These are phyloP conservation scores for Tricholoma matsutake DNA, from an alignment of 768 basidiomycete genomes.

Conservation along the genomic window DNA sequence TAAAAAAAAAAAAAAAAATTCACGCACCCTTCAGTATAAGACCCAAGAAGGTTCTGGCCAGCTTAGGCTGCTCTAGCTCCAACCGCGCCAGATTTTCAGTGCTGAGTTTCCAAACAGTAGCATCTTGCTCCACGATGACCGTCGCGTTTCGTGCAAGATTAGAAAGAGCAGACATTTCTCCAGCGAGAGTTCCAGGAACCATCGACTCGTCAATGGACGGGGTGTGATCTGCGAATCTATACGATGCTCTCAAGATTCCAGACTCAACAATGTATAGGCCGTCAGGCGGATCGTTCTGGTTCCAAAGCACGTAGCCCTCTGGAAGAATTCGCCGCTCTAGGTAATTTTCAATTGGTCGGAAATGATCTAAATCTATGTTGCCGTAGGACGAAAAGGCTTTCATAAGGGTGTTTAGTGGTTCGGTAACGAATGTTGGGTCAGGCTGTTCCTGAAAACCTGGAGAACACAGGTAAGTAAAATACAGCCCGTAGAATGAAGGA, in stretches of 20 bases:
- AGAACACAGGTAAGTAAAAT: neutral
- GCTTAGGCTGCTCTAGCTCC: constrained; percentile 62
- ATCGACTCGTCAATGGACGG: constrained; percentile 81
- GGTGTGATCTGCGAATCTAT: constrained; percentile 69
- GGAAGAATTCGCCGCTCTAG: constrained; percentile 61
- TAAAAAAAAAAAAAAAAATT: neutral
- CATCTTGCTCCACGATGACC: constrained; percentile 75
- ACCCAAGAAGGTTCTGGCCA: constrained; percentile 63
- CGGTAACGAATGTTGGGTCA: constrained; percentile 35
- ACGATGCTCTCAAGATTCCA: constrained; percentile 81
- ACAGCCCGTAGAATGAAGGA: neutral
- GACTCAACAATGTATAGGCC: constrained; percentile 88
- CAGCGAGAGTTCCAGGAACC: constrained; percentile 91
- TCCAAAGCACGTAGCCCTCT: constrained; percentile 68
- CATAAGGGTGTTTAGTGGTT: constrained; percentile 72
- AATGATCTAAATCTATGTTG: constrained; percentile 50
- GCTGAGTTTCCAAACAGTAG: constrained; percentile 80
- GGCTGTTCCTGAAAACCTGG: constrained; percentile 24
- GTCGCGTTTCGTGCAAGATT: constrained; percentile 80
- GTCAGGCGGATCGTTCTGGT: constrained; percentile 70
- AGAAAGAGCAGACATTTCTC: constrained; percentile 85
- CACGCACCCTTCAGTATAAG: constrained; percentile 71
- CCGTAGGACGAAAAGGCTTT: constrained; percentile 80
- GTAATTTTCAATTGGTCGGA: constrained; percentile 65
- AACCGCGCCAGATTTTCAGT: constrained; percentile 53